Evolutionary conservation across 495 filamentous ascomycete species (phyloP).

Genomic region (Entonaema liquescens): DNA sequence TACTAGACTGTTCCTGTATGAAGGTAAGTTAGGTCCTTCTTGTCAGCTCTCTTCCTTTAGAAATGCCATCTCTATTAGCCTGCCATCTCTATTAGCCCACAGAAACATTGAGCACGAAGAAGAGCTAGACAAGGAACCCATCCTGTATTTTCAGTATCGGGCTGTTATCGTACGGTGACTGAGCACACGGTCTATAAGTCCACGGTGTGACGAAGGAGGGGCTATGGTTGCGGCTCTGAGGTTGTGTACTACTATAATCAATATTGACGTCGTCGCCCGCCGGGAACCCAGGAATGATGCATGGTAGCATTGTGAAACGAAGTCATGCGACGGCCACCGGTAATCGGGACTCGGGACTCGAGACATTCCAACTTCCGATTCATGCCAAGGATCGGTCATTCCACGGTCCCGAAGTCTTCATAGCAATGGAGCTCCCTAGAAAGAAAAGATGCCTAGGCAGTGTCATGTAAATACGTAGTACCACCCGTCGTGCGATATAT

Average conservation of each 20-base stretch:
- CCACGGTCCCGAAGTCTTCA: constrained; percentile 7
- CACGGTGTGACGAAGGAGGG: constrained; percentile 16
- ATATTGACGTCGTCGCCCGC: background rate
- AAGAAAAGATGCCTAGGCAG: background rate
- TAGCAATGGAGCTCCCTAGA: constrained; percentile 13
- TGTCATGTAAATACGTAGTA: constrained; percentile 6
- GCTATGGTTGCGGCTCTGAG: constrained; percentile 20
- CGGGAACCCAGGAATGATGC: background rate
- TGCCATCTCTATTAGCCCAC: background rate
- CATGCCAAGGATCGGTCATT: constrained; percentile 19
- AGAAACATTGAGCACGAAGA: background rate
- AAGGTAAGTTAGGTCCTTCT: too few relatives aligned
- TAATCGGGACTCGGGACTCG: background rate
- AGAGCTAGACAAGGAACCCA: background rate
- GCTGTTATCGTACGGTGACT: background rate
- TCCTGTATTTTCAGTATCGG: background rate
- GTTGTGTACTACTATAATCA: constrained; percentile 2
- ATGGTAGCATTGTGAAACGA: constrained; percentile 5
- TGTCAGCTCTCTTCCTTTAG: too few relatives aligned
- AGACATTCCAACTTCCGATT: background rate
- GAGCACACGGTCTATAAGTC: constrained; percentile 8
- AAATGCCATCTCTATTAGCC: too few relatives aligned
- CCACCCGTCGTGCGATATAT: background rate
- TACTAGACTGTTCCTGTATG: constrained; percentile 14
- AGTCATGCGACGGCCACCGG: background rate